Evolutionary conservation across 139 green algal genomes (phyloP).

Genomic region (Penium margaritaceum): DNA sequence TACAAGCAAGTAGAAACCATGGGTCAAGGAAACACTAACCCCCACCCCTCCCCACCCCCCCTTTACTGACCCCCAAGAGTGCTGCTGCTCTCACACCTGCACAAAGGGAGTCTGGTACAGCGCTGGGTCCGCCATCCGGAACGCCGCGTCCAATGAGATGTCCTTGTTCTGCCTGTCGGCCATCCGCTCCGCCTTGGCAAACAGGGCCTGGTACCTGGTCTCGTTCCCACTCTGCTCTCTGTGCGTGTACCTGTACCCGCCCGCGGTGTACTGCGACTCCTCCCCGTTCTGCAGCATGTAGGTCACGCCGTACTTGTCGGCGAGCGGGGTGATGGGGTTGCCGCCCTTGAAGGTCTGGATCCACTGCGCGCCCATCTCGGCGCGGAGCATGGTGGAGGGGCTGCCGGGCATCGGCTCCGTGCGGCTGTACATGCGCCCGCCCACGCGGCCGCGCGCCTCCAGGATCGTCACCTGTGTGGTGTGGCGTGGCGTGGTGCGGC

Average conservation of each 20-base stretch:
- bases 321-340: background rate
- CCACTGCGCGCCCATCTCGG: conserved; percentile 10
- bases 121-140: background rate
- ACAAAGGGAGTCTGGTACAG: background rate
- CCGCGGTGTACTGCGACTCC: background rate
- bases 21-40: too few relatives aligned
- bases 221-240: background rate
- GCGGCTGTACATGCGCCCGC: conserved; percentile 67
- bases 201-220: background rate
- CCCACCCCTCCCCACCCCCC: too few relatives aligned
- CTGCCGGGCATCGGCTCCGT: conserved; percentile 45
- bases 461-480: conserved; percentile 56
- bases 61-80: background rate
- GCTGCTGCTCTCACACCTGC: background rate
- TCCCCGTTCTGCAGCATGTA: background rate
- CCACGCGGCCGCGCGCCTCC: conserved; percentile 68
- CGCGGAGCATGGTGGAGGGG: background rate
- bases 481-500: background rate
- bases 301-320: background rate
- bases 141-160: background rate
- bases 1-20: background rate
- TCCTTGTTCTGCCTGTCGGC: background rate
- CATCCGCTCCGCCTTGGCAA: background rate
- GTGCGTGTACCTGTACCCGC: background rate
- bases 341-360: background rate